Evolutionary conservation across 179 eudicot species (phyloP), one percentile per base, ranked within the genome.

Genomic region (Silene noctiflora): DNA sequence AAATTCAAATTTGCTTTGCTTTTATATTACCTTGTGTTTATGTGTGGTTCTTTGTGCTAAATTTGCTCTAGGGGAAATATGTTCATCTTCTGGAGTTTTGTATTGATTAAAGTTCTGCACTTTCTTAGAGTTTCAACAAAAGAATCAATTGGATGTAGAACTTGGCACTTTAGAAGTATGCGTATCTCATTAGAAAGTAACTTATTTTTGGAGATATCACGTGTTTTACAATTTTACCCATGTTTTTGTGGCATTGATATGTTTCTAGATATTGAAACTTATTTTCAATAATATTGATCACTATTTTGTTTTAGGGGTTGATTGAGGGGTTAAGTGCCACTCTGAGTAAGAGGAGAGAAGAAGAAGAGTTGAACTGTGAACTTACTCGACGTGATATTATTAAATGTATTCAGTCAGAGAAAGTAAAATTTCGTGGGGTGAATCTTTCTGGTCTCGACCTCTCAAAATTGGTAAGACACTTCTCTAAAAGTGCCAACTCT

Each of bases 391-490:
- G 79, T 72, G 97, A 94, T 80, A 89, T 94, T 68, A 92, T 94
- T 78, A 94, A 89, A 81, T 94, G 96, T 88, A 90, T 88, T 83
- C 98, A 94, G 55, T 91, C 94, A 17, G 90, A 94, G 74, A 90
- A 78, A 83, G 96, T 92, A 80, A 90, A 89, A 80, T 85, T 94
- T 74, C 91, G 97, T 79, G 98, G 98, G 72, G 83, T 94, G 81
- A 94, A 92, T 87, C 88, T 94, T 77, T 94, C 97, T 59, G 94
- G 96, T 59, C 96, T 94, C 39, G 98, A 94, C 85, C 97, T 94
- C 83, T 91, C 98, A 48, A 94, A 94, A 80, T 79, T 93, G 98
- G 98, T 93, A 87, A 80, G 73, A 66, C 56, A 51, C 48, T n/a
- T 51, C 75, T 80, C 21, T 69, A 6, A 39, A 70, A 44, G 33